Evolutionary conservation across 805 yeast species (phyloP).

Genomic region (Suhomyces sp.): DNA sequence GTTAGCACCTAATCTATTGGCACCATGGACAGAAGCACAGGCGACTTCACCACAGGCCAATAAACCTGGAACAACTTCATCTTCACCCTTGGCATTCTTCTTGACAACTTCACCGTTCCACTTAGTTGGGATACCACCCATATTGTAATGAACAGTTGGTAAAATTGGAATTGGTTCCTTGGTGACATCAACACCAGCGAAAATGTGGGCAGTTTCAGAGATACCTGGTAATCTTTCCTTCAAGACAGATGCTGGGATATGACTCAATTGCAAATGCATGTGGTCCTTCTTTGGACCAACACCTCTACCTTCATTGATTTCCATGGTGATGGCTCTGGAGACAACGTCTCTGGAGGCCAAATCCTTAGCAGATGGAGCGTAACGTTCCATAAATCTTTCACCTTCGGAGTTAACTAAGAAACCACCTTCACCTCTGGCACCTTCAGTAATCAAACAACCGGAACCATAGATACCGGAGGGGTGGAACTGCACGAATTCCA

Average conservation of each 20-base stretch:
- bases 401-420: slow-evolving; percentile 94
- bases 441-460: slow-evolving; percentile 98
- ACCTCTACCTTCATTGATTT: slow-evolving; percentile 98
- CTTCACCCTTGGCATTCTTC: slow-evolving; percentile 82
- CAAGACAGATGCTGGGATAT: slow-evolving; percentile 86
- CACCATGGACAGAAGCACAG: slow-evolving; percentile 99
- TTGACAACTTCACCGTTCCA: slow-evolving; percentile 95
- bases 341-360: slow-evolving; percentile 98
- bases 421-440: slow-evolving; percentile 99
- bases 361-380: slow-evolving; percentile 98
- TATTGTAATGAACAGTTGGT: slow-evolving; percentile 98
- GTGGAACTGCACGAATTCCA: slow-evolving; percentile 98
- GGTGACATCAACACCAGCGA: slow-evolving; percentile 99
- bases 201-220: slow-evolving; percentile 96
- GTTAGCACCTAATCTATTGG: slow-evolving; percentile 98
- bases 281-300: slow-evolving; percentile 96
- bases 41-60: slow-evolving; percentile 99
- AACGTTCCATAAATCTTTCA: slow-evolving; percentile 99
- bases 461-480: slow-evolving; percentile 99
- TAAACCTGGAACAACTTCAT: slow-evolving; percentile 87
- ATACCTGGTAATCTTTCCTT: slow-evolving; percentile 98
- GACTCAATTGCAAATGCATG: slow-evolving; percentile 90
- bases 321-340: slow-evolving; percentile 97
- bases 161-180: slow-evolving; percentile 98
- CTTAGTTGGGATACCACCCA: slow-evolving; percentile 99